Conservation (phyloP, 805 yeast genomes). For the Ogataea chonburiensis region DNA sequence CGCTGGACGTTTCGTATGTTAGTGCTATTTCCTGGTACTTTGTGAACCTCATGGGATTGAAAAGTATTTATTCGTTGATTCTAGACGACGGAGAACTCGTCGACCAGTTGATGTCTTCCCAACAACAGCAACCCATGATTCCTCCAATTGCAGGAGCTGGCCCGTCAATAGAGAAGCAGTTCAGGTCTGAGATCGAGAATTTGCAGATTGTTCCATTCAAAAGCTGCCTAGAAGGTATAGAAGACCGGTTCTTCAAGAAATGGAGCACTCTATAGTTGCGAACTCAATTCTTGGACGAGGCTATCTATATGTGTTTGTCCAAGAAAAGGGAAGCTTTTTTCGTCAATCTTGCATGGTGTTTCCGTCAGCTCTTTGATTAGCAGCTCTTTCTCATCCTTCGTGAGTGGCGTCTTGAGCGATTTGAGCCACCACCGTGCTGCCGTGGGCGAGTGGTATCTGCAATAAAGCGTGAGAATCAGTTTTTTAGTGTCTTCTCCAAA, state of each 20-base stretch:
- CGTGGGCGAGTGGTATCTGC: slow-evolving; percentile 24
- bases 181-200: slow-evolving; percentile 71
- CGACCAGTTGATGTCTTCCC: slow-evolving; percentile 43
- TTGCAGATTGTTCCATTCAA: slow-evolving; percentile 40
- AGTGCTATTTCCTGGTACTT: slow-evolving; percentile 95
- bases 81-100: slow-evolving; percentile 53
- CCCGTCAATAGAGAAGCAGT: slow-evolving; percentile 61
- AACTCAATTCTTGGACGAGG: slow-evolving; percentile 8
- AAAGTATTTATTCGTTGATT: slow-evolving; percentile 71
- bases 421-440: slow-evolving; percentile 27
- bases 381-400: slow-evolving; percentile 6
- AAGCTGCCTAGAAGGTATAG: slow-evolving; percentile 62
- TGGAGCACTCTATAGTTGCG: slow-evolving; percentile 10
- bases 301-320: slow-evolving; percentile 9
- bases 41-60: slow-evolving; percentile 79
- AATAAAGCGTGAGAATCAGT: slow-evolving; percentile 21
- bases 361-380: slow-evolving; percentile 6
- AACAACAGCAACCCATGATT: slow-evolving; percentile 32
- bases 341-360: not conserved
- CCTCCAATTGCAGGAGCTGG: slow-evolving; percentile 50
- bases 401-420: slow-evolving; percentile 6
- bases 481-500: slow-evolving; percentile 14
- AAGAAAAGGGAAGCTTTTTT: slow-evolving; percentile 10
- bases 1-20: slow-evolving; percentile 88
- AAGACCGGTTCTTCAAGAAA: slow-evolving; percentile 46